Conservation (phyloP, 1,284 basidiomycete species). For the Dichomitus squalens region DNA sequence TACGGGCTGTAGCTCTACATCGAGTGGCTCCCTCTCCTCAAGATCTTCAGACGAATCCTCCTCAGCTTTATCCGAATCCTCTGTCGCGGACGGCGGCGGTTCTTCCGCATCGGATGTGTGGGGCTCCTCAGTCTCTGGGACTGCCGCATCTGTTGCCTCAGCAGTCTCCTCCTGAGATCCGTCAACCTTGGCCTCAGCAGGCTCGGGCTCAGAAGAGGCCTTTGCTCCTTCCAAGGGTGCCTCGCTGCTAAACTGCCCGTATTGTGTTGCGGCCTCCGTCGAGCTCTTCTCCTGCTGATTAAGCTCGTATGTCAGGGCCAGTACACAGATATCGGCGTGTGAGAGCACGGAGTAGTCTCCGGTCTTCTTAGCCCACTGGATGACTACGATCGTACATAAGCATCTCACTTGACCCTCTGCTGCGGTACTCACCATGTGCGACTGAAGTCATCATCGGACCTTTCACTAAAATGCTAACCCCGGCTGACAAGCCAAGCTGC, state of each 20-base stretch:
- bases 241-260: background rate
- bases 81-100: conserved; percentile 17
- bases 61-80: conserved; percentile 18
- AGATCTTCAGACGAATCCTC: conserved; percentile 1
- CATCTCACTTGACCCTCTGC: background rate
- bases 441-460: conserved; percentile 76
- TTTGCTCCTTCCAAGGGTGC: background rate
- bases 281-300: conserved; percentile 52
- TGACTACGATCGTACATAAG: conserved; percentile 54
- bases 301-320: conserved; percentile 87
- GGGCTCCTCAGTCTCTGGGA: conserved; percentile 13
- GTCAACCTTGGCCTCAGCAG: background rate
- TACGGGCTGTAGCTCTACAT: conserved; percentile 49
- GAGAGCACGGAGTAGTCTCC: conserved; percentile 96
- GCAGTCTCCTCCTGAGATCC: background rate
- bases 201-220: background rate
- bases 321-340: conserved; percentile 86
- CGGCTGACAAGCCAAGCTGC: conserved; percentile 70
- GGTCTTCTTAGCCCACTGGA: conserved; percentile 92
- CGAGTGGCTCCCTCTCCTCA: conserved; percentile 41
- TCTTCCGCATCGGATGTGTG: conserved; percentile 20
- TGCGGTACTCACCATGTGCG: conserved; percentile 63
- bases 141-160: background rate
- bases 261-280: background rate
- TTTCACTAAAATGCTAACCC: conserved; percentile 76